phyloP scores from a whole-genome alignment of 768 basidiomycete genomes.

The Neoboletus magnificus region DNA sequence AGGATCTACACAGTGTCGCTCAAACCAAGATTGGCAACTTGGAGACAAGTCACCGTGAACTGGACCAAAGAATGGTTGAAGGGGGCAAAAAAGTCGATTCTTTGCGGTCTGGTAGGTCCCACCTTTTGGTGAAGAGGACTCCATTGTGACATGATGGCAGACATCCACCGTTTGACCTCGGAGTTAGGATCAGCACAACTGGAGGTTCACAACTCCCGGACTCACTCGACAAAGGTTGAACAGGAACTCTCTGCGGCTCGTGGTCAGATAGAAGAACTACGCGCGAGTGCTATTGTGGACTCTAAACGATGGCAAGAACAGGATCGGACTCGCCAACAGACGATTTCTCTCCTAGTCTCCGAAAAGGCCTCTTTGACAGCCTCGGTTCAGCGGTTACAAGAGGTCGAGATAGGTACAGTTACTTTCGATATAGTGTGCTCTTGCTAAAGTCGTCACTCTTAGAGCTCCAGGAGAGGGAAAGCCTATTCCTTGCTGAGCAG shows the following conservation, averaged over 20 bases:
- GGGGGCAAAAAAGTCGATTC: constrained; percentile 5
- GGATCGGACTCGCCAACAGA: constrained; percentile 62
- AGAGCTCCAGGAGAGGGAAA: constrained; percentile 47
- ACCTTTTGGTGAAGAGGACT: constrained; percentile 20
- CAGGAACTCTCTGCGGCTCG: constrained; percentile 20
- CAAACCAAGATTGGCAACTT: constrained; percentile 17
- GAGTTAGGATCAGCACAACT: constrained; percentile 18
- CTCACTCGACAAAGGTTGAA: constrained; percentile 17
- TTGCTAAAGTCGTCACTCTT: not conserved
- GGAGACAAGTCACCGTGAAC: constrained; percentile 7
- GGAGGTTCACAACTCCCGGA: constrained; percentile 6
- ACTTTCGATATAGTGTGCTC: not conserved
- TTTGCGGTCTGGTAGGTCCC: constrained; percentile 22
- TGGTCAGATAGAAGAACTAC: constrained; percentile 18
- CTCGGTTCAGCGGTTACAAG: constrained; percentile 58
- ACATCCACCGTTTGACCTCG: constrained; percentile 15
- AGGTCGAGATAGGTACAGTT: constrained; percentile 58
- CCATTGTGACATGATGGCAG: constrained; percentile 24
- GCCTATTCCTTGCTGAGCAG: constrained; percentile 42
- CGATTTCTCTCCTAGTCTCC: constrained; percentile 72
- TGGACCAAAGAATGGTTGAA: constrained; percentile 12
- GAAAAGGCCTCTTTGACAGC: constrained; percentile 61
- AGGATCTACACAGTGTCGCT: constrained; percentile 9
- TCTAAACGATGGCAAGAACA: constrained; percentile 27
- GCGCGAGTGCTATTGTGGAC: constrained; percentile 8